Conservation (phyloP, 495 filamentous ascomycete species). For the Hypomontagnella submonticulosa region DNA sequence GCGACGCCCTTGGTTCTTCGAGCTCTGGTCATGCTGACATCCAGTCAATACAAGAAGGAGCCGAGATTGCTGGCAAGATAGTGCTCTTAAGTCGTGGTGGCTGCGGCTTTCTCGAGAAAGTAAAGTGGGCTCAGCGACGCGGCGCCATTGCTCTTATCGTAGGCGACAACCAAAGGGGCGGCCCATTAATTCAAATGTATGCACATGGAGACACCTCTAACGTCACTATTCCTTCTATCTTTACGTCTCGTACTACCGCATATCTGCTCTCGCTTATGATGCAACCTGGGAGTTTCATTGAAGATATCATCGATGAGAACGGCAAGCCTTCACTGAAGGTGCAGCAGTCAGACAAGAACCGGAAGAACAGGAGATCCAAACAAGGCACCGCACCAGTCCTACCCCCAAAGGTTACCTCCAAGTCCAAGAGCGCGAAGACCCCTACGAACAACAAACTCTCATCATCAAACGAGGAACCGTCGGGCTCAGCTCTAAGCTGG, state of each 20-base stretch:
- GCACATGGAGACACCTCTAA: conserved; percentile 94
- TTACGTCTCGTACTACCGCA: conserved; percentile 94
- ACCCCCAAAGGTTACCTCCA: conserved; percentile 30
- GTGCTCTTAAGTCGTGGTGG: conserved; percentile 91
- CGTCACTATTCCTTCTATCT: conserved; percentile 90
- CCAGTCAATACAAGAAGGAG: conserved; percentile 91
- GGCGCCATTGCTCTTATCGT: conserved; percentile 92
- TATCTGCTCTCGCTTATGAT: conserved; percentile 92
- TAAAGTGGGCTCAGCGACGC: conserved; percentile 92
- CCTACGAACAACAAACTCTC: conserved; percentile 22
- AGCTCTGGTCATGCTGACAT: conserved; percentile 83
- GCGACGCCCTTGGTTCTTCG: conserved; percentile 49
- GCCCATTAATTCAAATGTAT: conserved; percentile 95
- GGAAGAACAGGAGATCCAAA: conserved; percentile 52
- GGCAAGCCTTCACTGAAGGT: conserved; percentile 61
- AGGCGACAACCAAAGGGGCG: conserved; percentile 89
- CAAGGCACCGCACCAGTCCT: conserved; percentile 44
- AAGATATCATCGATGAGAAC: conserved; percentile 64
- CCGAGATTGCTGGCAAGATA: conserved; percentile 93
- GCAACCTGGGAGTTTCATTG: conserved; percentile 71
- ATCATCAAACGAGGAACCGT: conserved; percentile 23
- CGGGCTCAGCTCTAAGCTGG: conserved; percentile 54
- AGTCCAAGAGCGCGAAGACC: conserved; percentile 32
- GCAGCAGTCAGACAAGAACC: conserved; percentile 57
- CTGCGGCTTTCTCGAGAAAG: conserved; percentile 96